A percentile compares a stretch with the other conserved stretches of the same genome.
Evolutionary conservation across 257 asterid species (phyloP).

Genomic region (Lantana camara): DNA sequence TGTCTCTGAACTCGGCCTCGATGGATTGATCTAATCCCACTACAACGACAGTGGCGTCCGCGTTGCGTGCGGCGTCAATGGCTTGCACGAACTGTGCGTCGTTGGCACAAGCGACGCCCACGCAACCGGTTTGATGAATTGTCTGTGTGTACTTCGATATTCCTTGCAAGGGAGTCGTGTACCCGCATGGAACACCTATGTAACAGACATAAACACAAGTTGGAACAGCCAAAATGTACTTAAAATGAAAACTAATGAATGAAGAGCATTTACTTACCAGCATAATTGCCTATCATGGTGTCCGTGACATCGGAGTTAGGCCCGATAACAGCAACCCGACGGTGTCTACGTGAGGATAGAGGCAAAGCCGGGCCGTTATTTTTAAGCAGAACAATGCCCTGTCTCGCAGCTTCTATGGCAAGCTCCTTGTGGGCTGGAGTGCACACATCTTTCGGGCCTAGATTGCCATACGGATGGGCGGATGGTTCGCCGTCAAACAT

Average conservation of each 20-base stretch:
- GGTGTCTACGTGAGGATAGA: conserved; percentile 43
- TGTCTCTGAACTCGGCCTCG: conserved; percentile 70
- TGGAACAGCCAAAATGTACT: too few relatives aligned
- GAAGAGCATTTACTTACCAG: conserved; percentile 38
- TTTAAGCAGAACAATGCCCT: conserved; percentile 73
- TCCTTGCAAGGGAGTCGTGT: conserved; percentile 73
- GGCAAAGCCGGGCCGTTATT: conserved; percentile 58
- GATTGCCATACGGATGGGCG: conserved; percentile 43
- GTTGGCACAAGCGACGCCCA: conserved; percentile 49
- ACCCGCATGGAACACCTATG: conserved; percentile 67
- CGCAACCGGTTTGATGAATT: conserved; percentile 58
- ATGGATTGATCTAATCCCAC: conserved; percentile 78
- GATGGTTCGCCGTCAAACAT: conserved; percentile 76
- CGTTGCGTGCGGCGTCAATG: conserved; percentile 52
- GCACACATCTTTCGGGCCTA: conserved; percentile 71
- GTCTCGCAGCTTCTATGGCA: conserved; percentile 73
- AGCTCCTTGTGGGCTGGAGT: conserved; percentile 56
- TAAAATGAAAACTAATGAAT: too few relatives aligned
- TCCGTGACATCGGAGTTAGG: conserved; percentile 66
- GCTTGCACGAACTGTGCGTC: conserved; percentile 53
- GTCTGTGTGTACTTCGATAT: conserved; percentile 45
- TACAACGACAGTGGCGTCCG: conserved; percentile 62
- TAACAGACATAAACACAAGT: too few relatives aligned
- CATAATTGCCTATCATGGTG: conserved; percentile 81
- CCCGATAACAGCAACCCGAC: conserved; percentile 61